These are phyloP conservation scores for Zizania palustris DNA, from an alignment of 202 grass and related monocot genomes.

Conservation along the genomic window DNA sequence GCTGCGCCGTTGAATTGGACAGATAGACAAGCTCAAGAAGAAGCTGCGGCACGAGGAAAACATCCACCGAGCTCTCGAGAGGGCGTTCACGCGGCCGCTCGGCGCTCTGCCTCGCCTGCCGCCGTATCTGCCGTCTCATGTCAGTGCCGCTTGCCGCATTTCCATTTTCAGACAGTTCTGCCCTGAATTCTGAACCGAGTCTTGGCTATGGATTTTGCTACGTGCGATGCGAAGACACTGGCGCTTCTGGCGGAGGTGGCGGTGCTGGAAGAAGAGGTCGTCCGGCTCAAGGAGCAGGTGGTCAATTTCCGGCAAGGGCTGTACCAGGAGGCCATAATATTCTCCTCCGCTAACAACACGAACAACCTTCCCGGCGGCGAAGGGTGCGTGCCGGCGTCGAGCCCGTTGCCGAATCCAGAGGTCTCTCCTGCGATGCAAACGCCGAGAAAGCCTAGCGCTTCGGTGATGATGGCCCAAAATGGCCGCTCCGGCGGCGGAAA, in stretches of 20 bases:
- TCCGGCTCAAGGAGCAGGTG: slow-evolving; percentile 92
- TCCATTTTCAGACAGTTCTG: background rate
- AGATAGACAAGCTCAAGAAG: slow-evolving; percentile 96
- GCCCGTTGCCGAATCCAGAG: slow-evolving; percentile 37
- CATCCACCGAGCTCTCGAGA: slow-evolving; percentile 92
- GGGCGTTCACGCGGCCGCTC: slow-evolving; percentile 93
- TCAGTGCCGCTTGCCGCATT: slow-evolving; percentile 35
- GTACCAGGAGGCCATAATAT: slow-evolving; percentile 89
- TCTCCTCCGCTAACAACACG: slow-evolving; percentile 55
- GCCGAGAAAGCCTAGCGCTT: slow-evolving; percentile 41
- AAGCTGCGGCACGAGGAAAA: slow-evolving; percentile 96
- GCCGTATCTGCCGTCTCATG: slow-evolving; percentile 84
- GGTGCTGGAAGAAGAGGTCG: slow-evolving; percentile 93
- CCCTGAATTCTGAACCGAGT: slow-evolving; percentile 46
- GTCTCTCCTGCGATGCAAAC: slow-evolving; percentile 35
- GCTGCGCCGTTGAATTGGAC: slow-evolving; percentile 15
- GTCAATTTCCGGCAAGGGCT: slow-evolving; percentile 95
- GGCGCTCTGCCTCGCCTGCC: slow-evolving; percentile 96
- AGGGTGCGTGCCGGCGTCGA: slow-evolving; percentile 16
- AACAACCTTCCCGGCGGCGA: slow-evolving; percentile 29
- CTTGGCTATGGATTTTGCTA: slow-evolving; percentile 27
- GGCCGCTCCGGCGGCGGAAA: slow-evolving; percentile 48
- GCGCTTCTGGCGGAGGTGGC: slow-evolving; percentile 96
- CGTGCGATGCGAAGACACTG: slow-evolving; percentile 66
- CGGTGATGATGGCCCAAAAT: background rate